Evolutionary conservation across 208 protist genomes (phyloP).

Genomic region (Endotrypanum monterogeii): DNA sequence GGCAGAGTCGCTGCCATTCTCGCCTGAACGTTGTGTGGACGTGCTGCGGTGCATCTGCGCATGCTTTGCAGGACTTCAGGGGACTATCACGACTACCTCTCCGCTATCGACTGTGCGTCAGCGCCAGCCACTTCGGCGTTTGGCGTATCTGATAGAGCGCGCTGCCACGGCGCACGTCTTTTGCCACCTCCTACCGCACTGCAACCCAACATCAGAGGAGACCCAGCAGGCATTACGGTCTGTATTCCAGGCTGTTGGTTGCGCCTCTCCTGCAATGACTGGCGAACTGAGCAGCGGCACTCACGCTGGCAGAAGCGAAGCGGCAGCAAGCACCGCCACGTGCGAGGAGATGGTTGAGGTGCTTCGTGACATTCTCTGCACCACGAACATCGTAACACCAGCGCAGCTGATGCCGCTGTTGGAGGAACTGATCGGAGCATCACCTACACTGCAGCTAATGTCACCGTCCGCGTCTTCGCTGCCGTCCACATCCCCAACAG

Average conservation of each 20-base stretch:
- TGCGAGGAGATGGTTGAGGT: constrained; percentile 59
- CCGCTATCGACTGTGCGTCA: background rate
- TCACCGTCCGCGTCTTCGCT: background rate
- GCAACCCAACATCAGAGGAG: constrained; percentile 8
- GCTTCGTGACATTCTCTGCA: constrained; percentile 49
- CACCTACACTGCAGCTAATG: constrained; percentile 26
- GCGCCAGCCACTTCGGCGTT: constrained; percentile 33
- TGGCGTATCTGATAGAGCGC: constrained; percentile 54
- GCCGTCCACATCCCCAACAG: background rate
- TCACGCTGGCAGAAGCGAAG: background rate
- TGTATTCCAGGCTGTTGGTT: constrained; percentile 43
- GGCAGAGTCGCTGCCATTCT: constrained; percentile 36
- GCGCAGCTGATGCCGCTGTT: constrained; percentile 59
- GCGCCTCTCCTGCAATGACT: constrained; percentile 11
- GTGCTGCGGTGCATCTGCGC: constrained; percentile 47
- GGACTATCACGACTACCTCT: background rate
- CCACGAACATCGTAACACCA: constrained; percentile 42
- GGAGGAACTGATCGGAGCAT: constrained; percentile 43
- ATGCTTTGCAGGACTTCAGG: constrained; percentile 45
- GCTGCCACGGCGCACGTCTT: constrained; percentile 55
- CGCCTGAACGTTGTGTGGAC: constrained; percentile 34
- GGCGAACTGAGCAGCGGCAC: background rate
- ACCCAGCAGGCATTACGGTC: constrained; percentile 27
- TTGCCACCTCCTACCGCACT: constrained; percentile 51
- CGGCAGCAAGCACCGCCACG: constrained; percentile 27